Evolutionary conservation across 2,329 filamentous ascomycete genomes (phyloP), one percentile per base, ranked within the genome.

Genomic region (Chaetomium sp.): DNA sequence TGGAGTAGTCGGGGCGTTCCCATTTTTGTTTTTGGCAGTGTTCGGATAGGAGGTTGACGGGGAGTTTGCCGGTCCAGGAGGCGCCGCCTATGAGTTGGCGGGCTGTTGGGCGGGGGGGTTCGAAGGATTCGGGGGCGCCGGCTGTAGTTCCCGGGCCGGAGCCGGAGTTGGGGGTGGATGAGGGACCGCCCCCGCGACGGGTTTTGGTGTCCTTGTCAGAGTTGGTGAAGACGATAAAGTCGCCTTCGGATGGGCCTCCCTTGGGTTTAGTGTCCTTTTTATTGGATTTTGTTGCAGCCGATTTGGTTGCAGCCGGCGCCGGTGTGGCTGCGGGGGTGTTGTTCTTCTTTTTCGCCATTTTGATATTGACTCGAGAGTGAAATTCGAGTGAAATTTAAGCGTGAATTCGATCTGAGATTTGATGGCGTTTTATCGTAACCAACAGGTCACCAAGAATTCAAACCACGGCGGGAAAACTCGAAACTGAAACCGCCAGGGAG

Each of bases 51-150:
- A 97, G 79, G 68, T 95, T 96, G 61, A 96, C 88, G 1, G 94
- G 94, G 36, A 99, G 76, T 70, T 99, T 99, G 42, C 94, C 94
- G 0, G 94, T 99, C 94, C 94, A 99, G 64, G 91, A 96, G 56
- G 90, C 84, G 49, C 94, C 94, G 43, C 91, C 94, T 67, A 99
- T 95, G 62, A 99, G 76, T 64, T 95, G 89, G 71, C 87, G 86
- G 45, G 80, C 79, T 1, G 84, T 85, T 11, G 81, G 83, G 63
- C 84, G 82, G 0, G 79, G 79, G 3, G 78, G 78, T 0, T 72
- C 77, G 2, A 27, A 3, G 19, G 19, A 27, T 27, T 61, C 59
- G 34, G 56, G 57, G 65, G 34, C 52, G 14, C 53, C 53, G 36
- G 51, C 27, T 10, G 51, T 27, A 34, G 52, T 55, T 46, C 41